A percentile compares a stretch with the other conserved stretches of the same genome.
phyloP scores from a whole-genome alignment of 805 yeast species.

The Lipomyces yamadae region DNA sequence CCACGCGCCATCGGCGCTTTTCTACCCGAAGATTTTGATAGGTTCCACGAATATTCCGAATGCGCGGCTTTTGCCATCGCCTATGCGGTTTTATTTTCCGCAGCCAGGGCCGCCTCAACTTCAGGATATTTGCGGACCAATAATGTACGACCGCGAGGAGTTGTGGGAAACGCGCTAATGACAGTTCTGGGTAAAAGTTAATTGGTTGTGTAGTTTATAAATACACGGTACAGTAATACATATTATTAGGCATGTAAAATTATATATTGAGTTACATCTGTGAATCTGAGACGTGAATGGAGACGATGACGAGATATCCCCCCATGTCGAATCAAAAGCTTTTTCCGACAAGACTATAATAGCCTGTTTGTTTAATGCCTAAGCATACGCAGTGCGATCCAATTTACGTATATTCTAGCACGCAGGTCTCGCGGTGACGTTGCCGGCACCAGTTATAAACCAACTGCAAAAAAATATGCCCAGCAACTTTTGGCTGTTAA shows the following conservation, averaged over 20 bases:
- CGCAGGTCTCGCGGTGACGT: too few relatives aligned
- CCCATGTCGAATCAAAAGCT: too few relatives aligned
- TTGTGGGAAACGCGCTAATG: slow-evolving; percentile 25
- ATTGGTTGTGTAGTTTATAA: neutral
- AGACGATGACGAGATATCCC: too few relatives aligned
- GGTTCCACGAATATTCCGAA: slow-evolving; percentile 18
- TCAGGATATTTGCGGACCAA: neutral
- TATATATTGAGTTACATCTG: too few relatives aligned
- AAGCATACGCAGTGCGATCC: too few relatives aligned
- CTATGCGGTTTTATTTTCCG: slow-evolving; percentile 24
- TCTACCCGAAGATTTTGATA: slow-evolving; percentile 17
- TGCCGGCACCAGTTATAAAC: too few relatives aligned
- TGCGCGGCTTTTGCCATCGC: slow-evolving; percentile 21
- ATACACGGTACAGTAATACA: neutral
- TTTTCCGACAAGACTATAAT: too few relatives aligned
- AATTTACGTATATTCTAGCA: too few relatives aligned
- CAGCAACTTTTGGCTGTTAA: too few relatives aligned
- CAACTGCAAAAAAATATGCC: too few relatives aligned
- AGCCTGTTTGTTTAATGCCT: too few relatives aligned
- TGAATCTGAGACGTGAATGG: too few relatives aligned
- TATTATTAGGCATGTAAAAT: neutral
- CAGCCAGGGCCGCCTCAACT: neutral
- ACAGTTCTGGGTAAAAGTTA: slow-evolving; percentile 10
- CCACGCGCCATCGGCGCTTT: slow-evolving; percentile 30
- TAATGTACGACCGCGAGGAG: slow-evolving; percentile 15